Percentiles rank a stretch among this genome's conserved stretches.
Conservation (phyloP, 2,329 filamentous ascomycete genomes). For the Chaetomiaceae sp. region DNA sequence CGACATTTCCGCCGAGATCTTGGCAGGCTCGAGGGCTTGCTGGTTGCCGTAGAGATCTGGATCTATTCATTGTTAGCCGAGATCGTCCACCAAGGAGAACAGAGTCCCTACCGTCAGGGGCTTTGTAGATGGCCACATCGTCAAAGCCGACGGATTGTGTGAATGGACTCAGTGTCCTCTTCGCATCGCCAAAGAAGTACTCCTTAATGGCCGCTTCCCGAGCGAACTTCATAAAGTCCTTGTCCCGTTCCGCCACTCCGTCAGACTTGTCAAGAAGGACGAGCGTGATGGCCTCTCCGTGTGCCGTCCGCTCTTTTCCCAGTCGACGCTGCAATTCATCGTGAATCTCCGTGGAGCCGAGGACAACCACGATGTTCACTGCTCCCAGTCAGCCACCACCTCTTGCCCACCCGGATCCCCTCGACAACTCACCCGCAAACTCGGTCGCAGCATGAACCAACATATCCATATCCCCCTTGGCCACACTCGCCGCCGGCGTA, state of each 20-base stretch:
- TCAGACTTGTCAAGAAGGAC: constrained; percentile 79
- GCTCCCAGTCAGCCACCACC: constrained; percentile 27
- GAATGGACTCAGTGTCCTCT: constrained; percentile 75
- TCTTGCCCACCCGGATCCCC: accelerated
- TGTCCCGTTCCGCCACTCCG: constrained; percentile 74
- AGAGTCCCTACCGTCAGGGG: constrained; percentile 51
- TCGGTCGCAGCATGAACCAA: constrained; percentile 69
- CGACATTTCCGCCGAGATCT: constrained; percentile 63
- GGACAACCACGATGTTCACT: constrained; percentile 75
- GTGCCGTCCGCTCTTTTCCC: constrained; percentile 47
- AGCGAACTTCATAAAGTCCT: constrained; percentile 65
- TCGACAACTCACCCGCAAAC: constrained; percentile 41
- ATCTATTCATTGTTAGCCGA: constrained; percentile 13
- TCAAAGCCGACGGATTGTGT: constrained; percentile 80
- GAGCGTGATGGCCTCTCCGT: constrained; percentile 67
- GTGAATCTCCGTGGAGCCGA: constrained; percentile 74
- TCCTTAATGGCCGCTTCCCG: constrained; percentile 77
- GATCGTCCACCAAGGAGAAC: neutral
- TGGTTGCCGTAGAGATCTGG: constrained; percentile 26
- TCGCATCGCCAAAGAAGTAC: constrained; percentile 87
- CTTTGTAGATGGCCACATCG: constrained; percentile 67
- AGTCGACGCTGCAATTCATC: constrained; percentile 71
- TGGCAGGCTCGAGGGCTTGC: constrained; percentile 56
- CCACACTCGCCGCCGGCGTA: constrained; percentile 56
- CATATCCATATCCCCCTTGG: constrained; percentile 61